Base-by-base conservation (phyloP, 2,329 filamentous ascomycete species). In the Lecanosticta acicola region DNA sequence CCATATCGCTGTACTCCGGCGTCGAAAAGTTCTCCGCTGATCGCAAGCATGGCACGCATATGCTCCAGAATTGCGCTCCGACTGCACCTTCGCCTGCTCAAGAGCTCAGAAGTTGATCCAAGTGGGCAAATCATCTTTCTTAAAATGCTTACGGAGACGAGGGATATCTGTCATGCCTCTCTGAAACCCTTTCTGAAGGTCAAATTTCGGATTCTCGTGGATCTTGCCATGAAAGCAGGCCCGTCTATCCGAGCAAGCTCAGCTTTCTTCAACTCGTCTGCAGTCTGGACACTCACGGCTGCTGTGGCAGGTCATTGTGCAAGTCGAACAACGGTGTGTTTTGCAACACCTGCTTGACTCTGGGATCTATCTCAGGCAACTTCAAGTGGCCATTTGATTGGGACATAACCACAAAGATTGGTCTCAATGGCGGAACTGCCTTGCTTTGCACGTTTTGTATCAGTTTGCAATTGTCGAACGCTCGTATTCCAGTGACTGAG, bases 161-260 rank as follows among this genome's bases (percentile, higher is more conserved):
- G 50, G 48, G 17, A 51, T 41, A 19, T 53, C 50, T 16, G 53
- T 53, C 55, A 65, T 65, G 0, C 65, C 66, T 4, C 66, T 42
- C 21, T 63, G 39, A 39, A 66, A 65, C 1, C 62, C 62, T 17
- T 59, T 56, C 10, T 57, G 49, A 10, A 66, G 49, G 46, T 68
- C 60, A 20, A 66, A 66, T 14, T 63, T 65, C 3, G 56, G 55
- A 35, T 66, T 64, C 26, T 61, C 50, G 44, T 65, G 56, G 7
- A 65, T 65, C 40, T 59, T 62, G 40, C 63, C 59, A 26, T 63
- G 58, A 41, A 61, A 62, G 32, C 48, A 56, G 16, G 37, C 41
- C 14, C 46, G 41, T n/a, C 39, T 41, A 18, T 2, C 24, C 18
- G 17, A 7, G n/a, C 9, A 29, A 17, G 11, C 11, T n/a, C n/a